Base-by-base conservation (phyloP, 495 filamentous ascomycete genomes). In the Saxophila tyrrhenica region DNA sequence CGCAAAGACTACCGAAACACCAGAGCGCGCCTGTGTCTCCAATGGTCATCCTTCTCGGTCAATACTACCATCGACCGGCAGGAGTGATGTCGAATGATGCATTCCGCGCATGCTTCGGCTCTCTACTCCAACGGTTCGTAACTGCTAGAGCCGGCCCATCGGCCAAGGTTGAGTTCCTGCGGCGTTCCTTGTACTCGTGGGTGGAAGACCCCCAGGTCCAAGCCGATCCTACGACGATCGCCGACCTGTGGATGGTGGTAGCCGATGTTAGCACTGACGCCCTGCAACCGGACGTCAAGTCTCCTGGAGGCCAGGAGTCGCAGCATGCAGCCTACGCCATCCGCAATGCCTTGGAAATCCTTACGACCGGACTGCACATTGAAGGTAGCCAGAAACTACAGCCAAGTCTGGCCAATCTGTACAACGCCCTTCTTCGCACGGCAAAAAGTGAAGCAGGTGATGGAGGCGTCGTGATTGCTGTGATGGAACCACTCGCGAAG, bases 401-500 rank as follows among this genome's bases (percentile, higher is more conserved):
- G 45, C 50, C 3, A 25, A 53, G 10, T 11, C 9, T 22, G 39
- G 49, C 16, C 15, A 65, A 94, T 5, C 19, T 44, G 0, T 78
- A 87, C 47, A 68, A 74, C 11, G 68, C 73, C 1, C 73, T 86
- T 17, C 69, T 78, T 15, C 69, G 70, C n/a, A 74, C 77, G 46
- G 76, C 84, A 11, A 75, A 73, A 46, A 69, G 71, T 9, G 84
- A 91, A 56, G 77, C 78, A 39, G 86, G 87, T 5, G 80, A 86
- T 54, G 75, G 73, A 3, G 78, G 76, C 1, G 72, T 81, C 21
- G 75, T 79, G 2, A 70, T 79, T 19, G 73, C 78, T 24, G 72
- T 86, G 13, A 71, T 88, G 24, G 87, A 90, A 53, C 87, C 87
- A 10, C 64, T 95, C 20, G 78, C 86, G 3, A 80, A 79, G 46